phyloP scores from a whole-genome alignment of 148 eudicot genomes.

The Fagopyrum tataricum region DNA sequence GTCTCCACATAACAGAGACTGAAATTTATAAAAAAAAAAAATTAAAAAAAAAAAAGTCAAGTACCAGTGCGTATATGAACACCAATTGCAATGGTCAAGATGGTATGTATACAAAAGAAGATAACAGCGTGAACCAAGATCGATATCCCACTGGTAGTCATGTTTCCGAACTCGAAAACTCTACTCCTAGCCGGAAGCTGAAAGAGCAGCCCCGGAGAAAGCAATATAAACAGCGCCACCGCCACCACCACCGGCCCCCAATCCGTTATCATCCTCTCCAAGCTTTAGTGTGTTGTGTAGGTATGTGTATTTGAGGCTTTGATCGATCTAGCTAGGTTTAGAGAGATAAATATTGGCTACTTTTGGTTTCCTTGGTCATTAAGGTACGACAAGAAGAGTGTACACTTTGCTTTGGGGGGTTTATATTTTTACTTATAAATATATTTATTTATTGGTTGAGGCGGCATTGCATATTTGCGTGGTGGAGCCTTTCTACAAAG shows the following conservation, averaged over 20 bases:
- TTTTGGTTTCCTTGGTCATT: slow-evolving; percentile 7
- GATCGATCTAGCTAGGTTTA: too few species aligned
- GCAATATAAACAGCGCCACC: slow-evolving; percentile 51
- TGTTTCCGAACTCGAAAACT: slow-evolving; percentile 71
- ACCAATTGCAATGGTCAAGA: slow-evolving; percentile 59
- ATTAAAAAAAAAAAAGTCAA: neutral
- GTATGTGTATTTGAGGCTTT: too few species aligned
- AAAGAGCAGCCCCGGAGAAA: slow-evolving; percentile 71
- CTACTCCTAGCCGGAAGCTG: slow-evolving; percentile 66
- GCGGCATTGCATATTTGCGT: too few species aligned
- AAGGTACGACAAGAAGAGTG: neutral
- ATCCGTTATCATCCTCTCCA: slow-evolving; percentile 28
- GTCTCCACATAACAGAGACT: too few species aligned
- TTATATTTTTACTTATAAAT: too few species aligned
- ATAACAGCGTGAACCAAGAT: slow-evolving; percentile 62
- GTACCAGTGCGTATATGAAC: slow-evolving; percentile 44
- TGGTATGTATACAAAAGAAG: slow-evolving; percentile 56
- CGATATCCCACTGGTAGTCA: slow-evolving; percentile 72
- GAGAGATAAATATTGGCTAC: neutral
- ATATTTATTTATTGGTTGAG: too few species aligned
- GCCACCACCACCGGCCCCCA: slow-evolving; percentile 84
- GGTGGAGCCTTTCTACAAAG: too few species aligned
- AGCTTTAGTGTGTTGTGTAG: neutral
- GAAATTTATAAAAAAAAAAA: too few species aligned
- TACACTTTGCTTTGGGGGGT: too few species aligned